Base-by-base conservation (phyloP, 2,329 filamentous ascomycete species). In the Stachybotrys chlorohalonatus region DNA sequence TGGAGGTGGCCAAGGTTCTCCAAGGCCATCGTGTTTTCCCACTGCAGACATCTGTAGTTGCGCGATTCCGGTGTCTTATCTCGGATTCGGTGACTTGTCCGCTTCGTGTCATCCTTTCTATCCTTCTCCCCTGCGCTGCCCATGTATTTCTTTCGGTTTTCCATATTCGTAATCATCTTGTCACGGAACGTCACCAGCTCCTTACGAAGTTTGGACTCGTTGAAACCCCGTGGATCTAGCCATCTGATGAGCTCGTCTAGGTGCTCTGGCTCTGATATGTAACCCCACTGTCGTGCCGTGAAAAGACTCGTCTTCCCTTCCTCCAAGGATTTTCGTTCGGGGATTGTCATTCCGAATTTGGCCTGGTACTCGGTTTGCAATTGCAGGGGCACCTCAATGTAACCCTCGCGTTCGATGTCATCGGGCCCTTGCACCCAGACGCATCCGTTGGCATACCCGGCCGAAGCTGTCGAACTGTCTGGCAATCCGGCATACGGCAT, bases 381-480 rank as follows among this genome's bases (percentile, higher is more conserved):
- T 16, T 90, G 85, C 7, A 83, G 74, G 0, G 80, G 74, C 60
- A 94, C 77, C 59, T 96, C 90, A 60, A 95, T 90, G 66, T 93
- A 95, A 6, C 91, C 91, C 62, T 88, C 80, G 3, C 88, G 82
- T 70, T 96, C 92, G 66, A 95, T 82, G 55, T 93, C 86, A 67
- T 96, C 90, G 0, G 94, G 94, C 0, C 94, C 94, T 70, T 99
- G 94, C 13, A 99, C 85, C 94, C 94, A 99, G 55, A 99, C 81
- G 56, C 93, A 89, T 8, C 90, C 94, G 67, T 97, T 99, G 47
- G 93, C 92, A 66, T 97, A 99, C 8, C 83, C 86, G 24, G 93
- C 91, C 49, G 85, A 79, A 1, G 90, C 88, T 1, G 93, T 97
- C 15, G 92, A 96, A 69, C 90, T 95, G 59, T 82, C 83, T 0